phyloP scores from a whole-genome alignment of 2,329 filamentous ascomycete species.

The Nigrospora osmanthi region DNA sequence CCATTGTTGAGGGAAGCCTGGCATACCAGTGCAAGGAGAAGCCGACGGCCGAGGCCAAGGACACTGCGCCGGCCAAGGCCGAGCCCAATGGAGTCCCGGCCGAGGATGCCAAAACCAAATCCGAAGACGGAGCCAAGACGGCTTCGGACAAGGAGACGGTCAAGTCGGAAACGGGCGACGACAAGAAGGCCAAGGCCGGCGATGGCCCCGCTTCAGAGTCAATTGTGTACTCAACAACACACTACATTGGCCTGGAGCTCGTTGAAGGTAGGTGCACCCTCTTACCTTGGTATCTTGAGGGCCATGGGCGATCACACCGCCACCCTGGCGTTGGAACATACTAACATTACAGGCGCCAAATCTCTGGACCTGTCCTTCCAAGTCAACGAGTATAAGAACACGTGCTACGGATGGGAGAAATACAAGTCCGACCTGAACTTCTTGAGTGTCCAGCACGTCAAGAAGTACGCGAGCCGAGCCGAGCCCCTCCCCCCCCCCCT shows the following conservation, averaged over 20 bases:
- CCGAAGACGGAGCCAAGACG: slow-evolving; percentile 15
- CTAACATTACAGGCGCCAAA: slow-evolving; percentile 48
- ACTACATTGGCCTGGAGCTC: slow-evolving; percentile 86
- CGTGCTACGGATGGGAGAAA: slow-evolving; percentile 67
- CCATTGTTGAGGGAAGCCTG: slow-evolving; percentile 47
- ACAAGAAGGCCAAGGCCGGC: slow-evolving; percentile 13
- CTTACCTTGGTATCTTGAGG: background rate
- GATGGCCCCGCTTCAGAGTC: slow-evolving; percentile 15
- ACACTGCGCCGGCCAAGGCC: slow-evolving; percentile 18
- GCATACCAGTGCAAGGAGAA: slow-evolving; percentile 31
- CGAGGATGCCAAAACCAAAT: slow-evolving; percentile 34
- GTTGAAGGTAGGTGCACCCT: slow-evolving; percentile 52
- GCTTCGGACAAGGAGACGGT: slow-evolving; percentile 2
- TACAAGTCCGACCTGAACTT: slow-evolving; percentile 71
- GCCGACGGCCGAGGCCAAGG: slow-evolving; percentile 8
- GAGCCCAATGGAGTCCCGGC: slow-evolving; percentile 30
- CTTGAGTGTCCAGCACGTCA: slow-evolving; percentile 73
- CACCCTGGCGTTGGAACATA: slow-evolving; percentile 14
- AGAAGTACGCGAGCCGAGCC: slow-evolving; percentile 54
- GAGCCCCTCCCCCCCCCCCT: background rate
- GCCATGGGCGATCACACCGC: background rate
- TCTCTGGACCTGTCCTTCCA: slow-evolving; percentile 72
- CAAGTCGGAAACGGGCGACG: slow-evolving; percentile 15
- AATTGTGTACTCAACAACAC: slow-evolving; percentile 78
- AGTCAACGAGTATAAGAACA: slow-evolving; percentile 79